These are phyloP conservation scores for Tephrocybe rancida DNA, from an alignment of 768 basidiomycete genomes.

Conservation along the genomic window DNA sequence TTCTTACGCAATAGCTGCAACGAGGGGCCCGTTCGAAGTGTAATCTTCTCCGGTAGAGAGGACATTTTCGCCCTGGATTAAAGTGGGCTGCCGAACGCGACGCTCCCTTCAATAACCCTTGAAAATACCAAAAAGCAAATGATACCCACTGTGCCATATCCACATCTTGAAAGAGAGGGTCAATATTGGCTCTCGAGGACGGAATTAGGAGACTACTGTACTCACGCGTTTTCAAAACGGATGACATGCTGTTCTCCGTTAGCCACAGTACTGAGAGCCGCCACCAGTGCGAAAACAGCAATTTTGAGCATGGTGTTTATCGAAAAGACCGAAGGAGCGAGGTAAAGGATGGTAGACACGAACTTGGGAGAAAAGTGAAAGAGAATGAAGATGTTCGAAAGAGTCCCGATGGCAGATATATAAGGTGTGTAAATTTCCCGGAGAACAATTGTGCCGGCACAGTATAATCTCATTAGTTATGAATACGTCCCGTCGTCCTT, in stretches of 20 bases:
- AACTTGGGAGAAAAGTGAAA: no score
- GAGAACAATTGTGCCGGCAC: not conserved
- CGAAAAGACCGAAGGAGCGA: not conserved
- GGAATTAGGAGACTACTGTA: not conserved
- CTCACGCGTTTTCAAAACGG: conserved; percentile 34
- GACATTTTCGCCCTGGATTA: conserved; percentile 29
- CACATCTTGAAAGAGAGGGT: conserved; percentile 25
- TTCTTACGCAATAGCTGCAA: conserved; percentile 37
- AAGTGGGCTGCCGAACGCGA: conserved; percentile 23
- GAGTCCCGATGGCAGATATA: not conserved
- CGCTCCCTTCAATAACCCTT: not conserved
- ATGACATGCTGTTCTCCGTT: conserved; percentile 36
- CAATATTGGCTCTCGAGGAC: not conserved
- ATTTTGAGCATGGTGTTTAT: conserved; percentile 12
- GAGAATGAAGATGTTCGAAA: not conserved
- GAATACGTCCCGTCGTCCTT: no score
- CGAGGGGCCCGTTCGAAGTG: conserved; percentile 28
- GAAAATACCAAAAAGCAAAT: not conserved
- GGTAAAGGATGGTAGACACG: no score
- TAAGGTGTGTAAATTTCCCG: not conserved
- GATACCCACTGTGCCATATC: conserved; percentile 31
- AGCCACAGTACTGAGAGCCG: conserved; percentile 21
- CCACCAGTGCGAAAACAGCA: conserved; percentile 18
- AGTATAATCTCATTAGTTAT: not conserved
- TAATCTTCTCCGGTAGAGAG: conserved; percentile 33